Conservation (phyloP, 352 stramenopile species). For the Phytophthora palmivora region DNA sequence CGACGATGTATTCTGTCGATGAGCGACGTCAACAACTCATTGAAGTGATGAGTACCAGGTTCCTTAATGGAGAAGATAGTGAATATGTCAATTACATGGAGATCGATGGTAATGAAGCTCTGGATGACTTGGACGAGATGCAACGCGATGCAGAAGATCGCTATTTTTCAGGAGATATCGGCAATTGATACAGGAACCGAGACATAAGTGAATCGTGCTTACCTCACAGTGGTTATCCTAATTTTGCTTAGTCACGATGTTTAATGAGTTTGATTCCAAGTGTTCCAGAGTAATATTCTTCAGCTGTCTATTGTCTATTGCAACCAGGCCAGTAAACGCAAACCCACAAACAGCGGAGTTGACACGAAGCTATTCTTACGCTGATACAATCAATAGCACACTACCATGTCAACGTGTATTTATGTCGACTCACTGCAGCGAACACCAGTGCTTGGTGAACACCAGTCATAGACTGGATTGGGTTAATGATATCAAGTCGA, state of each 20-base stretch:
- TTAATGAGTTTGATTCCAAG: no score
- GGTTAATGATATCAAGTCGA: constrained; percentile 14
- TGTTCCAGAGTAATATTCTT: no score
- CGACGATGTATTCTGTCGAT: constrained; percentile 27
- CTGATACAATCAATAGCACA: constrained; percentile 8
- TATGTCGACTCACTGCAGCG: constrained; percentile 11
- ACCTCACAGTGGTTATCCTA: no score
- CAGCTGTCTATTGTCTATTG: no score
- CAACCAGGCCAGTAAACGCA: no score
- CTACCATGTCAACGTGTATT: constrained; percentile 16
- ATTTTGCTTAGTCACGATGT: no score
- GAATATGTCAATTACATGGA: constrained; percentile 71
- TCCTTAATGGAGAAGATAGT: constrained; percentile 67
- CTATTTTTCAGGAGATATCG: constrained; percentile 57
- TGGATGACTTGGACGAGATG: constrained; percentile 75
- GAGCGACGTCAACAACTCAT: constrained; percentile 69
- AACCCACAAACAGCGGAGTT: not conserved
- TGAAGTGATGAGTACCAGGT: constrained; percentile 77
- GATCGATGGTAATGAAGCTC: constrained; percentile 64
- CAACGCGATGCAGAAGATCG: constrained; percentile 81
- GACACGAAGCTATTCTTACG: constrained; percentile 27
- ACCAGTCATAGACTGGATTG: not conserved
- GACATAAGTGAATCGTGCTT: no score
- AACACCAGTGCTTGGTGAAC: constrained; percentile 2
- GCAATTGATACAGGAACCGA: not conserved